Evolutionary conservation across 768 basidiomycete genomes (phyloP).

Genomic region (Chalciporus chontae): DNA sequence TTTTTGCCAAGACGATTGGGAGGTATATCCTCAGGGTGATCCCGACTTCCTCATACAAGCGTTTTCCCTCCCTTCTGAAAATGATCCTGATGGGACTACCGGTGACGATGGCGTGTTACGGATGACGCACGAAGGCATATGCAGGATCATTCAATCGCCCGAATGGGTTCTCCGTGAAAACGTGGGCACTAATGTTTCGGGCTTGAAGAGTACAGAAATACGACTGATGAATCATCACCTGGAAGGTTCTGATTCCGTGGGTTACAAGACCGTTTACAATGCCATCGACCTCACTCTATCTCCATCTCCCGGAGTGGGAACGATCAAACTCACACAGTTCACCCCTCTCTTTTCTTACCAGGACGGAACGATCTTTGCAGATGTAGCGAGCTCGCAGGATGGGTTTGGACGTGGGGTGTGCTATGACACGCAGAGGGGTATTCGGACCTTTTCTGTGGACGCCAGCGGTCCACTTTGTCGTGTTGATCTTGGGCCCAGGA

Average conservation of each 20-base stretch:
- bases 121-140: not conserved
- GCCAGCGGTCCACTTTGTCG: not conserved
- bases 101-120: too few relatives aligned
- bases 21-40: too few relatives aligned
- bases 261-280: not conserved
- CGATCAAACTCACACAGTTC: not conserved
- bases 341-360: not conserved
- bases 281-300: not conserved
- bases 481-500: too few relatives aligned
- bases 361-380: not conserved
- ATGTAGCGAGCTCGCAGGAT: not conserved
- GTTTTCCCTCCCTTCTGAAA: not conserved
- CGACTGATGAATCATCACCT: not conserved
- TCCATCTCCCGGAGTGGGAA: not conserved
- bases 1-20: not conserved
- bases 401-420: not conserved
- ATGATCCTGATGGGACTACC: not conserved
- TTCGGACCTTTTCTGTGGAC: not conserved
- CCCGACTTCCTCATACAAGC: too few relatives aligned
- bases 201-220: not conserved
- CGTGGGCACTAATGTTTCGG: not conserved
- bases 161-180: not conserved
- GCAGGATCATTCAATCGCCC: not conserved
- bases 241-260: too few relatives aligned
- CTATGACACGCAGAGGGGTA: not conserved